Base-by-base conservation (phyloP, 331 rosid genomes). In the Stylosanthes scabra region DNA sequence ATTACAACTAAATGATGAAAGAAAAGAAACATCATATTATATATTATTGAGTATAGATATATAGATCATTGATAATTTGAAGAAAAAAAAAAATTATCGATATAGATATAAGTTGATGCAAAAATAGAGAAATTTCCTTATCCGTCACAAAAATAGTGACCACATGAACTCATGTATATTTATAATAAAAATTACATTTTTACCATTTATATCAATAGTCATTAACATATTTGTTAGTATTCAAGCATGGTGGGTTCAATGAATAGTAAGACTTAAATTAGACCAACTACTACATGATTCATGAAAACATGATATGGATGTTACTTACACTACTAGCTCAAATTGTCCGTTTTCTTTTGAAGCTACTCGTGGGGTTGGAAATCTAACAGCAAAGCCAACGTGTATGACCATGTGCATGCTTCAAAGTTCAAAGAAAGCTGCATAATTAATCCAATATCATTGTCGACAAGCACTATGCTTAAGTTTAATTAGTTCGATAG, bases 361-460 rank as follows among this genome's bases (percentile, higher is more conserved):
- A 78, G 78, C 76, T 62, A 31, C 45, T 79, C 37, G 56, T 55
- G 79, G 40, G 27, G 31, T 71, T 68, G 59, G 28, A 82, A 70
- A 70, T 75, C n/a, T n/a, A n/a, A n/a, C n/a, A n/a, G n/a, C n/a
- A n/a, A n/a, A n/a, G n/a, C n/a, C n/a, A n/a, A n/a, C n/a, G n/a
- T n/a, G n/a, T n/a, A n/a, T n/a, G n/a, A n/a, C n/a, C n/a, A n/a
- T n/a, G n/a, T n/a, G n/a, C n/a, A n/a, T n/a, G n/a, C n/a, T n/a
- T n/a, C n/a, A n/a, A n/a, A n/a, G n/a, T n/a, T n/a, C n/a, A n/a
- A n/a, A n/a, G n/a, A n/a, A n/a, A n/a, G n/a, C n/a, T n/a, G n/a
- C n/a, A 82, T 67, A 68, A 60, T 78, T 64, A 75, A 70, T 58
- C 78, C 71, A 59, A 62, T 86, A 62, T 84, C n/a, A n/a, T n/a